Percentiles rank a stretch among this genome's conserved stretches.
Conservation (phyloP, 2,329 filamentous ascomycete species). For the Aspergillus jensenii region DNA sequence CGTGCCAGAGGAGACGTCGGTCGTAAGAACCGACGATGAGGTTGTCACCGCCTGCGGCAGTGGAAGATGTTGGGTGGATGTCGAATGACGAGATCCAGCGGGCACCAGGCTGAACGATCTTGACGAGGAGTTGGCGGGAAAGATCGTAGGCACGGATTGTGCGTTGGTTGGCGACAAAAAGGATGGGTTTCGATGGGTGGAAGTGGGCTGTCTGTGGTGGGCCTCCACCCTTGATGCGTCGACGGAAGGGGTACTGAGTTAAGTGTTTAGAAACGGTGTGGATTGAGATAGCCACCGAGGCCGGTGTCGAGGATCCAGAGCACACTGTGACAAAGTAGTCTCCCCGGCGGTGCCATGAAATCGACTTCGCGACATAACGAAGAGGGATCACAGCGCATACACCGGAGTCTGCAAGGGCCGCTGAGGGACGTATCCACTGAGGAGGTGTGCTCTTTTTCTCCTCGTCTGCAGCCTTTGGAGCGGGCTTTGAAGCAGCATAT, state of each 20-base stretch:
- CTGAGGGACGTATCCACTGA: constrained; percentile 78
- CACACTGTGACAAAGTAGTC: constrained; percentile 94
- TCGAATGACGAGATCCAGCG: constrained; percentile 94
- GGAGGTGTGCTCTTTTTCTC: constrained; percentile 72
- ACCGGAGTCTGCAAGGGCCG: constrained; percentile 69
- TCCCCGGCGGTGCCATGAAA: constrained; percentile 90
- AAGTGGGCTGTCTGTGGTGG: constrained; percentile 87
- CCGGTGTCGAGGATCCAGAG: constrained; percentile 56
- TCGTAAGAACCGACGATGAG: constrained; percentile 94
- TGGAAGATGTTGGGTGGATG: constrained; percentile 83
- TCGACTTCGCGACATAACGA: constrained; percentile 76
- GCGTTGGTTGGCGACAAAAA: constrained; percentile 95
- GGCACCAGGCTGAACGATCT: constrained; percentile 89
- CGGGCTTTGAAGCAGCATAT: constrained; percentile 67
- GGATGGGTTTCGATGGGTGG: constrained; percentile 87
- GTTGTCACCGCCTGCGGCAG: constrained; percentile 90
- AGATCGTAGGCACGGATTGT: constrained; percentile 93
- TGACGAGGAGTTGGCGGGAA: constrained; percentile 84
- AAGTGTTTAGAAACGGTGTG: constrained; percentile 94
- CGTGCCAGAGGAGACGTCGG: constrained; percentile 91
- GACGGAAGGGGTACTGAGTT: constrained; percentile 90
- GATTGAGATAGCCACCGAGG: constrained; percentile 72
- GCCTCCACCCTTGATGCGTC: constrained; percentile 66
- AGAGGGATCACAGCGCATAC: constrained; percentile 80
- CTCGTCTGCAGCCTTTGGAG: constrained; percentile 49